phyloP scores from a whole-genome alignment of 768 basidiomycete species.

The Chiua virens region DNA sequence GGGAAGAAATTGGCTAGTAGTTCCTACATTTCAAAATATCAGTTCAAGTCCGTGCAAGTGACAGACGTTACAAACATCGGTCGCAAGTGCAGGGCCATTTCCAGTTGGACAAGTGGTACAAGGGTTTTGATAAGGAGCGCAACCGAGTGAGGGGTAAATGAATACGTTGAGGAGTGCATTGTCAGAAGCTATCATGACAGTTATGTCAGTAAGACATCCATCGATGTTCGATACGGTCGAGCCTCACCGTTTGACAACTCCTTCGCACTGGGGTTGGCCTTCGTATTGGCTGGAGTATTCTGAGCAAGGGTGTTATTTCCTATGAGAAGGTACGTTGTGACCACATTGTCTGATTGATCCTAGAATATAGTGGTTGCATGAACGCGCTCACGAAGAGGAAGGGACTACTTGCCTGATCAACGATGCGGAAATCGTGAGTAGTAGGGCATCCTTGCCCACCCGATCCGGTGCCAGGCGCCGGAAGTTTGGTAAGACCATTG shows the following conservation, averaged over 20 bases:
- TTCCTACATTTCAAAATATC: conserved; percentile 14
- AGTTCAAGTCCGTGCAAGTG: not conserved
- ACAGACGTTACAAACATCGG: conserved; percentile 16
- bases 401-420: conserved; percentile 19
- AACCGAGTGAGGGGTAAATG: conserved; percentile 27
- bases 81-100: conserved; percentile 19
- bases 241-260: conserved; percentile 25
- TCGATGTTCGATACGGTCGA: not conserved
- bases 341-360: conserved; percentile 30
- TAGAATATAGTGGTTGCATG: not conserved
- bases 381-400: not conserved
- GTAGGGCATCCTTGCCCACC: conserved; percentile 25
- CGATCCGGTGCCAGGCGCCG: conserved; percentile 20
- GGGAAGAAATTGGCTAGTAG: conserved; percentile 25
- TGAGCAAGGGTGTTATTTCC: conserved; percentile 23
- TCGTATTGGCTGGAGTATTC: conserved; percentile 23
- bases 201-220: not conserved
- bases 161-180: conserved; percentile 26
- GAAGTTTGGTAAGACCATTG: conserved; percentile 17
- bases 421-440: conserved; percentile 27
- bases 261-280: conserved; percentile 24
- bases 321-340: conserved; percentile 29
- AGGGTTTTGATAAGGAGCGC: conserved; percentile 25
- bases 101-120: conserved; percentile 25
- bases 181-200: conserved; percentile 20